Conservation (phyloP, 73 alveolate genomes). For the Paramecium primaurelia region DNA sequence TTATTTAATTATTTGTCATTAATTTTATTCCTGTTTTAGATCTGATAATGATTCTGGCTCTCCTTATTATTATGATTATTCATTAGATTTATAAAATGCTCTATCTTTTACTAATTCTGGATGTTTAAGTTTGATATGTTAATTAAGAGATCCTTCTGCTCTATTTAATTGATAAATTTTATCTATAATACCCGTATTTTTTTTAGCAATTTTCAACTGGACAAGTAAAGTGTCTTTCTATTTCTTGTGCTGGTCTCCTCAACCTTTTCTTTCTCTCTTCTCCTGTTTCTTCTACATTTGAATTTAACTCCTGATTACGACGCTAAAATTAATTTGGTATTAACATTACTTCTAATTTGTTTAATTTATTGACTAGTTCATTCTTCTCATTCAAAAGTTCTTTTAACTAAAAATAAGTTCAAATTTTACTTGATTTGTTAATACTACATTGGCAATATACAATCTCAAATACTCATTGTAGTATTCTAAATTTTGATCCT, state of each 20-base stretch:
- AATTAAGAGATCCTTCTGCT: constrained; percentile 56
- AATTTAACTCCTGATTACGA: constrained; percentile 23
- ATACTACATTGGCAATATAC: constrained; percentile 56
- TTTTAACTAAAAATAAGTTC: constrained; percentile 29
- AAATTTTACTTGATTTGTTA: constrained; percentile 16
- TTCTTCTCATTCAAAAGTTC: constrained; percentile 61
- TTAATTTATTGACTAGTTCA: constrained; percentile 56
- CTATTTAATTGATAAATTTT: background rate
- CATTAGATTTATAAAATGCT: constrained; percentile 27
- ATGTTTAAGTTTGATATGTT: constrained; percentile 54
- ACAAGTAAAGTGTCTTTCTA: constrained; percentile 61
- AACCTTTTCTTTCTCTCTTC: constrained; percentile 41
- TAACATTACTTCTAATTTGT: constrained; percentile 45
- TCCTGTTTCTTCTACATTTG: constrained; percentile 50
- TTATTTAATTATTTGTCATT: background rate
- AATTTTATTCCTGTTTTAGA: background rate
- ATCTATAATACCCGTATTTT: constrained; percentile 38
- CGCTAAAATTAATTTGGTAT: background rate
- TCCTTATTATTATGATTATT: background rate
- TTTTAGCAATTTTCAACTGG: constrained; percentile 60
- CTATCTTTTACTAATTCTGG: constrained; percentile 58
- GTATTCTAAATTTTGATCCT: constrained; percentile 55
- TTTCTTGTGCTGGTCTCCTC: constrained; percentile 58
- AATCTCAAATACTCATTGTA: constrained; percentile 51
- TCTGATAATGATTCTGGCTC: constrained; percentile 6